A percentile compares a stretch with the other conserved stretches of the same genome.
These are phyloP conservation scores for Spinacia oleracea DNA, from an alignment of 179 eudicot genomes.

Conservation along the genomic window DNA sequence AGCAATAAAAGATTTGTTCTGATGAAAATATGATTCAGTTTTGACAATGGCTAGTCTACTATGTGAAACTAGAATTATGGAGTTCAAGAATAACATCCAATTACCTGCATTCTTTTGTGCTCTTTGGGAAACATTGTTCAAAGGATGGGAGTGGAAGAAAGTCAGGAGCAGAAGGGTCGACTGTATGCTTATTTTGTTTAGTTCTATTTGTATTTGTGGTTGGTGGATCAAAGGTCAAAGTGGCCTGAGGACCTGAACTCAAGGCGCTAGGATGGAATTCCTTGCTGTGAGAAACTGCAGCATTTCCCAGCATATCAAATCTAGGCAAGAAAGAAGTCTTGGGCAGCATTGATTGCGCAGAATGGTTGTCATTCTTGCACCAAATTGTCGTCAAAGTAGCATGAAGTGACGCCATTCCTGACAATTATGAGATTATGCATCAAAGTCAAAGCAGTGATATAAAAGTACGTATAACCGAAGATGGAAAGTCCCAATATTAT, in stretches of 20 bases:
- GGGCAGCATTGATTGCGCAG: slow-evolving; percentile 38
- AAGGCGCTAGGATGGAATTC: slow-evolving; percentile 31
- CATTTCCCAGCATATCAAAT: slow-evolving; percentile 46
- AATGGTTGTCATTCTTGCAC: slow-evolving; percentile 54
- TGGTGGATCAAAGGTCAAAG: slow-evolving; percentile 81
- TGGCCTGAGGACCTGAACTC: slow-evolving; percentile 54
- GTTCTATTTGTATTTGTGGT: slow-evolving; percentile 45
- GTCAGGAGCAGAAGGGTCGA: slow-evolving; percentile 91
- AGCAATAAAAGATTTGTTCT: neutral
- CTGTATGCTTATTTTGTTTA: slow-evolving; percentile 72
- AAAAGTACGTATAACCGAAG: neutral
- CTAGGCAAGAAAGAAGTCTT: slow-evolving; percentile 59
- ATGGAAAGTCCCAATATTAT: neutral
- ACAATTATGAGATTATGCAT: slow-evolving; percentile 10
- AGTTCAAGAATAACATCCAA: neutral
- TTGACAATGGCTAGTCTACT: too few relatives aligned
- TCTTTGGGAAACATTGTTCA: slow-evolving; percentile 89
- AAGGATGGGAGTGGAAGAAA: slow-evolving; percentile 95
- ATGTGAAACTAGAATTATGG: neutral
- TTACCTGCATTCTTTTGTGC: slow-evolving; percentile 87
- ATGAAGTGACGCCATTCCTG: slow-evolving; percentile 76
- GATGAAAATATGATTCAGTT: neutral
- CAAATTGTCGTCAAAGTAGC: slow-evolving; percentile 60
- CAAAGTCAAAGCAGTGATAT: neutral
- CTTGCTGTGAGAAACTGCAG: slow-evolving; percentile 41